These are phyloP conservation scores for Tephrocybe sp. DNA, from an alignment of 768 basidiomycete genomes.

Conservation along the genomic window DNA sequence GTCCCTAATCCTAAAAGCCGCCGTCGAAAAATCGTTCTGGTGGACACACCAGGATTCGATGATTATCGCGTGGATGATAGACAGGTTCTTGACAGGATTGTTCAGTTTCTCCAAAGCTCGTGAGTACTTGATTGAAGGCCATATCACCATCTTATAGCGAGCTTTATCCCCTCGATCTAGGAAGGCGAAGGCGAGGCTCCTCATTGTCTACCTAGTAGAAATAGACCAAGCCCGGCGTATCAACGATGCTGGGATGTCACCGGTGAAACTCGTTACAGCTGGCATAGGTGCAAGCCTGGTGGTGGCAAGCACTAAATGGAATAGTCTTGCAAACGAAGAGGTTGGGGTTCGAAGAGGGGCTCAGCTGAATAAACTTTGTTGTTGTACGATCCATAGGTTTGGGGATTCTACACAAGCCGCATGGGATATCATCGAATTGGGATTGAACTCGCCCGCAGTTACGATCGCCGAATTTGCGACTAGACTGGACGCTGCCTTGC, in stretches of 20 bases:
- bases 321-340: neutral
- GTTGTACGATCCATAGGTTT: conserved; percentile 1
- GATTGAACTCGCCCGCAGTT: neutral
- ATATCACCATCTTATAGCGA: too few species aligned
- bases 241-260: neutral
- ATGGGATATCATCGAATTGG: neutral
- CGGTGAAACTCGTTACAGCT: neutral
- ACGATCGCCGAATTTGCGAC: neutral
- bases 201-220: neutral
- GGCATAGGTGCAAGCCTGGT: neutral
- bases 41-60: conserved; percentile 4
- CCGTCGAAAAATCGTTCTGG: neutral
- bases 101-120: neutral
- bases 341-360: neutral
- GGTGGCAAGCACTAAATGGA: conserved; percentile 9
- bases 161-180: too few species aligned
- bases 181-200: too few species aligned
- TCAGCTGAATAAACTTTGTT: neutral
- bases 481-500: neutral
- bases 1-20: neutral
- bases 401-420: conserved; percentile 2
- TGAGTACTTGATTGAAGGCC: neutral
- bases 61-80: neutral
- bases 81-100: neutral
- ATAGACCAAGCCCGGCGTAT: conserved; percentile 4